phyloP scores from a whole-genome alignment of 169 alveolate species.

The Plasmodium chabaudi region DNA sequence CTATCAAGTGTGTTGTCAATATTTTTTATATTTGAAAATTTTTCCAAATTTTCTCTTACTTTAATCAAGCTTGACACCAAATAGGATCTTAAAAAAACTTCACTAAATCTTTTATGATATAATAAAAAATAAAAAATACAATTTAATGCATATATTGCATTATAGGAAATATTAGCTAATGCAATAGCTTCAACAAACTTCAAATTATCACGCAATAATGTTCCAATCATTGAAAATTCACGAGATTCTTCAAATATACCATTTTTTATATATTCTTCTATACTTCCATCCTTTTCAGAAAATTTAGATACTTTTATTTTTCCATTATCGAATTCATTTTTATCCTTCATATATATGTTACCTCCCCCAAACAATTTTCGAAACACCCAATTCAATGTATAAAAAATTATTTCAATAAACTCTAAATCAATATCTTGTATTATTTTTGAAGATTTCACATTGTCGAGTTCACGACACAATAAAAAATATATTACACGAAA shows the following conservation, averaged over 20 bases:
- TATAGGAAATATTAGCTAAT: slow-evolving; percentile 33
- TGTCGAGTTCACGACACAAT: slow-evolving; percentile 15
- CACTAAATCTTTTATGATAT: slow-evolving; percentile 43
- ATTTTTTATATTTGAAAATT: slow-evolving; percentile 11
- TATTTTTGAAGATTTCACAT: slow-evolving; percentile 7
- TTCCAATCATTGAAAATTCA: slow-evolving; percentile 23
- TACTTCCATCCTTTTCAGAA: not conserved
- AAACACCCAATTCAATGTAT: slow-evolving; percentile 59
- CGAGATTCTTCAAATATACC: slow-evolving; percentile 7
- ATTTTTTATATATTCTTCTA: not conserved
- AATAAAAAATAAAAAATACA: slow-evolving; percentile 44
- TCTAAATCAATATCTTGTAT: slow-evolving; percentile 7
- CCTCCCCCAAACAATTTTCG: slow-evolving; percentile 10
- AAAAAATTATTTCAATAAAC: slow-evolving; percentile 56
- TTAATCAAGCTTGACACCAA: slow-evolving; percentile 44
- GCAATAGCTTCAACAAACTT: slow-evolving; percentile 28
- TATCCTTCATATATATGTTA: not conserved
- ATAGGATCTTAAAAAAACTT: slow-evolving; percentile 7
- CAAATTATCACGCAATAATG: slow-evolving; percentile 37
- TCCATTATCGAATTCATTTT: not conserved
- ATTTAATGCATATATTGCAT: slow-evolving; percentile 42
- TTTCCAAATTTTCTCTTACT: slow-evolving; percentile 37
- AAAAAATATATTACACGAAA: slow-evolving; percentile 18
- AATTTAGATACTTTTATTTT: too few relatives aligned
- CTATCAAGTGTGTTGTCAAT: slow-evolving; percentile 9